Percentiles rank a stretch among this genome's conserved stretches.
Evolutionary conservation across 2,329 filamentous ascomycete species (phyloP).

Genomic region (Alternaria ventricosa): DNA sequence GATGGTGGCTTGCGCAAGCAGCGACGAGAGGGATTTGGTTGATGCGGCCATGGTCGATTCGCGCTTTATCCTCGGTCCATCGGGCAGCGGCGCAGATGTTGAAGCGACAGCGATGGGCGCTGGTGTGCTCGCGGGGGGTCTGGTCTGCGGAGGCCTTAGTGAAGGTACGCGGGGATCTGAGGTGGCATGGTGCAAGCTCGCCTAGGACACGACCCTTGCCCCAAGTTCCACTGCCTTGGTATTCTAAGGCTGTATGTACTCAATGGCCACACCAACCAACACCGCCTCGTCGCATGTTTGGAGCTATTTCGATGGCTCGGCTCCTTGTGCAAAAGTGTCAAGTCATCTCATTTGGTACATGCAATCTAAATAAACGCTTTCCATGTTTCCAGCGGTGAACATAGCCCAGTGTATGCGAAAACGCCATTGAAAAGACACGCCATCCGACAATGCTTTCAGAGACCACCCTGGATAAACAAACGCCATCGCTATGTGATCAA

Average conservation of each 20-base stretch:
- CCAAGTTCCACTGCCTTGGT: constrained; percentile 11
- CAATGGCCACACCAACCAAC: neutral
- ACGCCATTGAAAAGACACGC: neutral
- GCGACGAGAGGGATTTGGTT: constrained; percentile 57
- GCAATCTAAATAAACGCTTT: neutral
- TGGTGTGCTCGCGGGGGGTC: constrained; percentile 18
- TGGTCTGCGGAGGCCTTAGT: constrained; percentile 29
- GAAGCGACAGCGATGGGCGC: constrained; percentile 5
- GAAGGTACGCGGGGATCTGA: constrained; percentile 36
- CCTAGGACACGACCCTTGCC: constrained; percentile 23
- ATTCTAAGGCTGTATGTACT: constrained; percentile 14
- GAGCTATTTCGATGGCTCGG: neutral
- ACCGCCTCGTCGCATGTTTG: neutral
- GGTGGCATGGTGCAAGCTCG: constrained; percentile 36
- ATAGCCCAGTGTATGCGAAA: neutral
- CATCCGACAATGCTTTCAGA: neutral
- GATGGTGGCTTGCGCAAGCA: constrained; percentile 64
- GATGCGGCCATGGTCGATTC: constrained; percentile 48
- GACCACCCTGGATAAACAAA: constrained; percentile 2
- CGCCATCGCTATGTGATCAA: constrained; percentile 24
- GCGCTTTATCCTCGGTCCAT: constrained; percentile 33
- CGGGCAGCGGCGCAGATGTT: constrained; percentile 10
- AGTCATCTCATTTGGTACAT: neutral
- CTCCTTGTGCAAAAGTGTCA: neutral
- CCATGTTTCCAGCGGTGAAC: neutral